Evolutionary conservation across 768 basidiomycete genomes (phyloP), one percentile per base, ranked within the genome.

Genomic region (Lactarius pseudohatsudake): DNA sequence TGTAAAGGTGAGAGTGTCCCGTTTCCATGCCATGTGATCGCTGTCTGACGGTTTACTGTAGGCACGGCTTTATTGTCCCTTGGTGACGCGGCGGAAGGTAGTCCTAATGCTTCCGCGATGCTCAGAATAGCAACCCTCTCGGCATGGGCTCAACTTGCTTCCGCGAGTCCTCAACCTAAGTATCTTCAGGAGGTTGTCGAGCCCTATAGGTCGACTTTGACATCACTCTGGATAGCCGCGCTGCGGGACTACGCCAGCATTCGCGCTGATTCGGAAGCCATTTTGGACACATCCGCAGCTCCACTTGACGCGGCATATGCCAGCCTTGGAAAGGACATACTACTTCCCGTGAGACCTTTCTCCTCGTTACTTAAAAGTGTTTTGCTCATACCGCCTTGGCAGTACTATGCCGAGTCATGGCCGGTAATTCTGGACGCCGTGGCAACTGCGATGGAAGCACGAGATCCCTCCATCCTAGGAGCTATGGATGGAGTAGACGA

Each of bases 81-180:
- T 22, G 96, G 96, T 1, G 92, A 94, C 67, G 86, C 92, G 0
- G 86, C 86, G 20, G 89, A 96, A 73, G 81, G 96, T 13, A 92
- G 94, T 66, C 92, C 96, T 4, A 98, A 98, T 72, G 96, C 96
- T 3, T 92, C 94, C 0, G 90, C 94, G 45, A 96, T 97, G 92
- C 78, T 99, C 58, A 85, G 94, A 61, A 91, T 98, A 30, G 94
- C 96, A 1, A 91, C 92, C 1, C 79, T 98, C 43, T 91, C 94
- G 1, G 96, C 96, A 1, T 99, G 96, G 96, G 96, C 96, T 8
- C 90, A 96, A 74, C 81, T 99, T 18, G 86, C 94, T 73, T 84
- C 94, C 4, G 87, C 96, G 2, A 88, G 90, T 61, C 75, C 81
- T 0, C 81, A 85, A 38, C 93, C 95, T 72, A 71, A 75, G 1